These are phyloP conservation scores for Clitoria ternatea DNA, from an alignment of 306 rosid genomes.

Conservation along the genomic window DNA sequence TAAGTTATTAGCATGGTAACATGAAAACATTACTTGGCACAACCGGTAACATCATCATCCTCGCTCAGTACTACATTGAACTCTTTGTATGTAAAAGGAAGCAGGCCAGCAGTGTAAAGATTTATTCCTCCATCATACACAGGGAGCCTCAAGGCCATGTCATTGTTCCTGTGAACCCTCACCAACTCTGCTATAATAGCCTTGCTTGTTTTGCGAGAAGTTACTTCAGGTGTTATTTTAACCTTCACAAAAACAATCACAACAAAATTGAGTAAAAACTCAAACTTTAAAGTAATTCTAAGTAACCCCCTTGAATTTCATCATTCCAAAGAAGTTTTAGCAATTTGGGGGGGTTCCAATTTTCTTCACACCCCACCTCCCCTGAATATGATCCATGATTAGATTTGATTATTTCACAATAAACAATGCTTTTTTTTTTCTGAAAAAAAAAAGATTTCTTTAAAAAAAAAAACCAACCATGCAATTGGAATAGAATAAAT, in stretches of 20 bases:
- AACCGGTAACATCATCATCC: conserved; percentile 24
- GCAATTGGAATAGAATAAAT: background rate
- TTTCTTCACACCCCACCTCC: background rate
- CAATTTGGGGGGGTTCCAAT: background rate
- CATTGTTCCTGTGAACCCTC: conserved; percentile 32
- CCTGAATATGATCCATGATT: too few species aligned
- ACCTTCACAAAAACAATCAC: conserved; percentile 29
- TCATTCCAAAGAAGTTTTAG: background rate
- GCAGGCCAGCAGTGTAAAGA: conserved; percentile 48
- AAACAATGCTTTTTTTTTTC: background rate
- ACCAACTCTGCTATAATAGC: conserved; percentile 43
- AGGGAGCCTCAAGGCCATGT: conserved; percentile 39
- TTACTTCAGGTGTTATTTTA: conserved; percentile 38
- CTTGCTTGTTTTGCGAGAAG: conserved; percentile 35
- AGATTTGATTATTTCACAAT: background rate
- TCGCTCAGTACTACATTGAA: conserved; percentile 22
- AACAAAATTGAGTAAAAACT: background rate
- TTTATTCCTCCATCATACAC: conserved; percentile 48
- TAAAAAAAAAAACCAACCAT: background rate
- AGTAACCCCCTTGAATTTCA: background rate
- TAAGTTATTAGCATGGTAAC: background rate
- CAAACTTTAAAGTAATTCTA: background rate
- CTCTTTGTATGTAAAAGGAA: conserved; percentile 43
- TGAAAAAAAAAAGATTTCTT: background rate
- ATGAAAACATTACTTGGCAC: conserved; percentile 25